phyloP scores from a whole-genome alignment of 257 asterid species.

The Plantago elongata region DNA sequence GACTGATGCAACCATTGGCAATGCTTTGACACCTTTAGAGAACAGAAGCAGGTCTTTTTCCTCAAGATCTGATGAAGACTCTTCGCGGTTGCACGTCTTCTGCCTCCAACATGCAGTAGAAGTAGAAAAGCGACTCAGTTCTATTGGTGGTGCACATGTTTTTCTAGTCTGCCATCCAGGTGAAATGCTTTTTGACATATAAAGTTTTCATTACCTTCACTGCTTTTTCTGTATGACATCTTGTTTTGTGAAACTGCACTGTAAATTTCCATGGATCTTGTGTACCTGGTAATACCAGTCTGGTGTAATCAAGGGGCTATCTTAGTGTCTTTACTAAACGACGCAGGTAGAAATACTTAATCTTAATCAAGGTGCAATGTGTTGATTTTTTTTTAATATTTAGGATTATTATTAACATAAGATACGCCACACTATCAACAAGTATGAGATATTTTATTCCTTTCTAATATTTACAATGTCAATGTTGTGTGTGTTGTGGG shows the following conservation, averaged over 20 bases:
- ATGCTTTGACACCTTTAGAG: slow-evolving; percentile 28
- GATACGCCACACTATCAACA: too few species aligned
- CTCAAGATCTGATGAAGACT: slow-evolving; percentile 63
- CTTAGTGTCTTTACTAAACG: too few species aligned
- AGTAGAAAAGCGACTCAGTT: slow-evolving; percentile 65
- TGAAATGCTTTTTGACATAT: slow-evolving; percentile 27
- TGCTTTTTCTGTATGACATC: neutral
- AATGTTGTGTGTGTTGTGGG: too few species aligned
- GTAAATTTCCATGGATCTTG: neutral
- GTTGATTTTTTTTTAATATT: neutral
- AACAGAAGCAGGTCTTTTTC: slow-evolving; percentile 29
- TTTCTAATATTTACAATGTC: too few species aligned
- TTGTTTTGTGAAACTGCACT: neutral
- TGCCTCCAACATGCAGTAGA: slow-evolving; percentile 92
- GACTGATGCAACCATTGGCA: slow-evolving; percentile 29
- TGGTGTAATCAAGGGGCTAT: too few species aligned
- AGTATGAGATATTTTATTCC: too few species aligned
- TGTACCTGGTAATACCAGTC: too few species aligned
- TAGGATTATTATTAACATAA: neutral
- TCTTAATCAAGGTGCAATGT: neutral
- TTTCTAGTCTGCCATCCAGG: slow-evolving; percentile 96
- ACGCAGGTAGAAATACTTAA: too few species aligned
- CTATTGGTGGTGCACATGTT: slow-evolving; percentile 79
- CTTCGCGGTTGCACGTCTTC: slow-evolving; percentile 88
- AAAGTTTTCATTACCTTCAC: neutral